Conservation (phyloP, 305 asterid species). For the Nicotiana rustica region DNA sequence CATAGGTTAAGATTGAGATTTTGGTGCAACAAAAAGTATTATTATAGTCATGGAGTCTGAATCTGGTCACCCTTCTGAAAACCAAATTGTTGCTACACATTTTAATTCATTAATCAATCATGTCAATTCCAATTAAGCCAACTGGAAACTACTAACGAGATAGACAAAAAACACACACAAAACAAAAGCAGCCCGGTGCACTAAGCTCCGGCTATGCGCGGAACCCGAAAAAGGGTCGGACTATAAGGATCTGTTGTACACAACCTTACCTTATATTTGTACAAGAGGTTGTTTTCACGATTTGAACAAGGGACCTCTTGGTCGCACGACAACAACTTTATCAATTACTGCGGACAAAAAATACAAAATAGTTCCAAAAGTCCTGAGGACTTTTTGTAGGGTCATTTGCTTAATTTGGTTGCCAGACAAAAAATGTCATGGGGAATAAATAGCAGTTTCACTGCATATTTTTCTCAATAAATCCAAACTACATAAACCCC, state of each 20-base stretch:
- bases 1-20: conserved; percentile 28
- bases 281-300: no score
- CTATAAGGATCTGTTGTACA: no score
- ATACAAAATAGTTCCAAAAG: no score
- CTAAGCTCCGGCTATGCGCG: no score
- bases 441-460: conserved; percentile 8
- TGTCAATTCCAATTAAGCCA: conserved; percentile 44
- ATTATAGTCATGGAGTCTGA: conserved; percentile 50
- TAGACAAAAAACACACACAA: conserved; percentile 1
- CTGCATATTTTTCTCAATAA: conserved; percentile 25
- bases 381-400: conserved; percentile 20
- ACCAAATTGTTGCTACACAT: conserved; percentile 4
- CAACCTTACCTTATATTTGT: no score
- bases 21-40: conserved; percentile 40
- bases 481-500: conserved; percentile 40
- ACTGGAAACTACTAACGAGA: conserved; percentile 49
- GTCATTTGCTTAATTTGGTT: conserved; percentile 40
- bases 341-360: no score
- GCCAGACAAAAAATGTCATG: conserved; percentile 41
- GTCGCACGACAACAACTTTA: no score
- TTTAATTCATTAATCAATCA: conserved; percentile 40
- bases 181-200: no score
- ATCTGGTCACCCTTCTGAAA: conserved; percentile 49
- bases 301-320: no score
- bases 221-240: no score